Base-by-base conservation (phyloP, 768 basidiomycete genomes). In the Podaxis sp. region DNA sequence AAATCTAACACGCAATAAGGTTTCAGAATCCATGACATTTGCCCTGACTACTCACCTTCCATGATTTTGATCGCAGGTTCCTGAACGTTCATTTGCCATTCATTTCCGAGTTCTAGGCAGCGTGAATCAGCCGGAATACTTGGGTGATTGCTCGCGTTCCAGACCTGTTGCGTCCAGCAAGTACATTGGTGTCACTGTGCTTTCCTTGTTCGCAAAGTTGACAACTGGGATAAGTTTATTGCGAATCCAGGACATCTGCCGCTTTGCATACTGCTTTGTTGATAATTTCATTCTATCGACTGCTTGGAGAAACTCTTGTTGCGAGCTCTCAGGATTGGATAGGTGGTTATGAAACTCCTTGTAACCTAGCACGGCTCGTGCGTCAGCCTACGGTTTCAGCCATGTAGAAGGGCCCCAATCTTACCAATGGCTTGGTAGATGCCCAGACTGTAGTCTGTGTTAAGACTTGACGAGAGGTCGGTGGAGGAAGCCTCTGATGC, bases 401-500 rank as follows among this genome's bases (percentile, higher is more conserved):
- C 11, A 32, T 32, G 32, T 32, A 25, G 13, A 48, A 23, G 47
- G 23, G 4, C 2, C 5, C 2, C 25, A 44, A 5, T 38, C 72
- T 46, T 67, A 90, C 95, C 96, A 62, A 99, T 99, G 0, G 93
- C 85, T 71, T 99, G 97, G 72, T 91, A 98, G 59, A 98, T 90
- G 1, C 97, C 96, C 9, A 88, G 72, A 0, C 91, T 91, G 66
- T 86, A 89, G 68, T 94, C 83, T n/a, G 72, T 54, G 11, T 68
- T 63, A 4, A 66, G 27, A 42, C n/a, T 32, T 14, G 21, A 16
- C 42, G 50, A 18, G 37, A 37, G 36, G 32, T 40, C 40, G 21
- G 50, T 28, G 16, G 38, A 38, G 21, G 62, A 16, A 9, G 50
- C 21, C 7, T 61, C 47, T 11, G 65, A 61, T 4, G 73, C 72